These are phyloP conservation scores for Euptelea pleiosperma DNA, from an alignment of 164 flowering plant species.

Conservation along the genomic window DNA sequence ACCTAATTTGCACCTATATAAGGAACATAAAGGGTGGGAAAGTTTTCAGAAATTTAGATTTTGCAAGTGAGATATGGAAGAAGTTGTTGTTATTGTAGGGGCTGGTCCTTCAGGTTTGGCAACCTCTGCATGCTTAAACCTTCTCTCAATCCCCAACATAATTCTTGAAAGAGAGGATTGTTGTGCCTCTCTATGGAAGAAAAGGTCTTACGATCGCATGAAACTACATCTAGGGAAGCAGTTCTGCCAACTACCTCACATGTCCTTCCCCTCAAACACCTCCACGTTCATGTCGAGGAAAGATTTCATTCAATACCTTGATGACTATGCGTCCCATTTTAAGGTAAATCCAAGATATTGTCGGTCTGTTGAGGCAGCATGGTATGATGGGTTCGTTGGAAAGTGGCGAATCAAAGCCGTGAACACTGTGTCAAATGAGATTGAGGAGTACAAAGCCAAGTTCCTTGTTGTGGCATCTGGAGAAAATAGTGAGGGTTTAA, in stretches of 20 bases:
- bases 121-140: conserved; percentile 6
- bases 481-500: conserved; percentile 7
- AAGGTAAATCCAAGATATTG: not conserved
- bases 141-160: conserved; percentile 1
- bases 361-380: conserved; percentile 4
- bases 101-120: conserved; percentile 17
- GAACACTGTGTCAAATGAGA: not conserved
- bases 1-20: no score
- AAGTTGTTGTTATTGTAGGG: conserved; percentile 10
- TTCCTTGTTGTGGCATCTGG: conserved; percentile 7
- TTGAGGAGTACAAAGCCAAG: not conserved
- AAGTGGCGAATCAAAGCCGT: conserved; percentile 4
- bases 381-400: not conserved
- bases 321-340: not conserved
- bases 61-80: not conserved
- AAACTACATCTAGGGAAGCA: conserved; percentile 10
- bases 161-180: conserved; percentile 14
- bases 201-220: conserved; percentile 6
- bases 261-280: not conserved
- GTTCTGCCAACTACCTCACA: conserved; percentile 8
- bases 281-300: conserved; percentile 6
- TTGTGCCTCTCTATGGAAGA: conserved; percentile 14
- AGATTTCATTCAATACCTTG: conserved; percentile 5
- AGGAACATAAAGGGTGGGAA: no score
- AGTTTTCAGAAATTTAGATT: no score